A percentile compares a stretch with the other conserved stretches of the same genome.
phyloP scores from a whole-genome alignment of 148 eudicot species.

The Diospyros kaki region DNA sequence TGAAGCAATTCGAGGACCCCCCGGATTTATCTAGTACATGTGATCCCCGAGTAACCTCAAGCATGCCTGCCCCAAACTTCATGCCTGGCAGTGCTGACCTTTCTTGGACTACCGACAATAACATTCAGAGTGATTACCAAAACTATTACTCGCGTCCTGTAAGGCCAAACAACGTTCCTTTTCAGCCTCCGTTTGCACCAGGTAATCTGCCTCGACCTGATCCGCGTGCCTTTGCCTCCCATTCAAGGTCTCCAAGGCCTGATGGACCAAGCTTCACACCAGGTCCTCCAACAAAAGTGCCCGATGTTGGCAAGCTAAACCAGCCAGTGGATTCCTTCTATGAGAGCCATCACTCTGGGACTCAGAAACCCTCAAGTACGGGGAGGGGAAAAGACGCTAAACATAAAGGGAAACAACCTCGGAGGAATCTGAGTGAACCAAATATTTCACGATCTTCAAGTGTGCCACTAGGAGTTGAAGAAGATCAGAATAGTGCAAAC shows the following conservation, averaged over 20 bases:
- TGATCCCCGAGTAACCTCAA: slow-evolving; percentile 18
- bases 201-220: no score
- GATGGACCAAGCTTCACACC: no score
- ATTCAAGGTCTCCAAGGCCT: no score
- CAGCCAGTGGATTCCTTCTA: slow-evolving; percentile 23
- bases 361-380: slow-evolving; percentile 30
- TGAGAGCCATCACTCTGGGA: slow-evolving; percentile 26
- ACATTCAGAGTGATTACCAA: no score
- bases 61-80: no score
- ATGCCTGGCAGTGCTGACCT: no score
- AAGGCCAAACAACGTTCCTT: no score
- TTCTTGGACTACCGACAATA: no score
- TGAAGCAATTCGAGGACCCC: slow-evolving; percentile 31
- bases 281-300: no score
- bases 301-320: neutral
- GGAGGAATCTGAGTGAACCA: slow-evolving; percentile 39
- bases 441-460: slow-evolving; percentile 34
- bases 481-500: slow-evolving; percentile 27
- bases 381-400: slow-evolving; percentile 37
- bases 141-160: no score
- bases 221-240: no score
- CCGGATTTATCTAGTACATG: slow-evolving; percentile 40
- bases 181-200: no score
- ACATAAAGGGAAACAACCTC: slow-evolving; percentile 35
- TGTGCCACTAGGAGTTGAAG: slow-evolving; percentile 28